Evolutionary conservation across 73 alveolate genomes (phyloP).

Genomic region (Uronychia binucleata): DNA sequence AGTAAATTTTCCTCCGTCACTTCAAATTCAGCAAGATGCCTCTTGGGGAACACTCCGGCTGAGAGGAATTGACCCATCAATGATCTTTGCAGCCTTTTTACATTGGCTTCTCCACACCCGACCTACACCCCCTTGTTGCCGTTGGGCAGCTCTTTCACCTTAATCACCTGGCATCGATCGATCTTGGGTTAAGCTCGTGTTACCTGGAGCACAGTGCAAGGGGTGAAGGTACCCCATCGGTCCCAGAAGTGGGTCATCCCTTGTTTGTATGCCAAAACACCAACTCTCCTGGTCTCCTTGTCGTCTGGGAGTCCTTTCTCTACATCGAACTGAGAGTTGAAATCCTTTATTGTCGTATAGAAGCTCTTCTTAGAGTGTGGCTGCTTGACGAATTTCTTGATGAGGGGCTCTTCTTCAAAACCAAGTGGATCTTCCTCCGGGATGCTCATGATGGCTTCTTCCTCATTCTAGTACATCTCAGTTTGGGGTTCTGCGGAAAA

Average conservation of each 20-base stretch:
- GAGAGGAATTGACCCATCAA: conserved; percentile 81
- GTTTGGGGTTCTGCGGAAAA: neutral
- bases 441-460: neutral
- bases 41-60: conserved; percentile 78
- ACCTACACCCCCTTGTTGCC: conserved; percentile 66
- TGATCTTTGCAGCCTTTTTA: conserved; percentile 71
- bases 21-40: conserved; percentile 68
- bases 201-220: neutral
- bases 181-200: too few species aligned
- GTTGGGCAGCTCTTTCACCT: conserved; percentile 69
- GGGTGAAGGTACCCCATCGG: conserved; percentile 74
- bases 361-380: neutral
- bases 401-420: neutral
- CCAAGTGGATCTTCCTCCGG: neutral
- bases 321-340: neutral
- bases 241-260: conserved; percentile 89
- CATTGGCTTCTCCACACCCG: conserved; percentile 81
- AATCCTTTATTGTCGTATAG: neutral
- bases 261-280: conserved; percentile 75
- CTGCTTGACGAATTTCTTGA: neutral
- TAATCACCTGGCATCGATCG: conserved; percentile 85
- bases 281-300: conserved; percentile 15
- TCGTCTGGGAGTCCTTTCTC: neutral
- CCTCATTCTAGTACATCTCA: neutral
- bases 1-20: conserved; percentile 74